phyloP scores from a whole-genome alignment of 2,329 filamentous ascomycete genomes.

The Fusarium sacchari region DNA sequence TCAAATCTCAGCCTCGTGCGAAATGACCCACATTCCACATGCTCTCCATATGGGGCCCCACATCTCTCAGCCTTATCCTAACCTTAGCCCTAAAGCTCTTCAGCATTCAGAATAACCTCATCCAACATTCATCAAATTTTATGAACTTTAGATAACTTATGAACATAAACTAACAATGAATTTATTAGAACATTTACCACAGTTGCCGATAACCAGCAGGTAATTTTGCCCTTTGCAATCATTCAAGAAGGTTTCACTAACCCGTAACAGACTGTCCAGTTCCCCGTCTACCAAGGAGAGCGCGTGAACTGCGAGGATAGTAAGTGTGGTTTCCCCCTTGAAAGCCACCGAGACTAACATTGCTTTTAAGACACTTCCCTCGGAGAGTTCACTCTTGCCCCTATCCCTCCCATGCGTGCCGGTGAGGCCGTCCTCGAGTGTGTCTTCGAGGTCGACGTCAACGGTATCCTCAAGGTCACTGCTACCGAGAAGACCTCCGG shows the following conservation, averaged over 20 bases:
- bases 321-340: no score
- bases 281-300: conserved; percentile 96
- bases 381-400: conserved; percentile 95
- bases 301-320: conserved; percentile 98
- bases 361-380: conserved; percentile 98
- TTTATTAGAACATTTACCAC: conserved; percentile 79
- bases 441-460: conserved; percentile 99
- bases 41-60: not conserved
- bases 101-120: not conserved
- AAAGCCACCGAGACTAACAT: no score
- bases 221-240: not conserved
- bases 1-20: not conserved
- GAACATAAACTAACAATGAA: conserved; percentile 1
- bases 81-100: not conserved
- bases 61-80: not conserved
- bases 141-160: not conserved
- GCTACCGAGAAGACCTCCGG: conserved; percentile 99
- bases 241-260: not conserved
- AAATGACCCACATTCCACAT: not conserved
- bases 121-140: not conserved
- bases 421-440: conserved; percentile 97
- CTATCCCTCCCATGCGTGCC: conserved; percentile 87
- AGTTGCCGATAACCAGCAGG: conserved; percentile 76
- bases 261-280: conserved; percentile 53
- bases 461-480: conserved; percentile 99